Evolutionary conservation across 2,329 filamentous ascomycete genomes (phyloP).

Genomic region (Alternaria brassicicola): DNA sequence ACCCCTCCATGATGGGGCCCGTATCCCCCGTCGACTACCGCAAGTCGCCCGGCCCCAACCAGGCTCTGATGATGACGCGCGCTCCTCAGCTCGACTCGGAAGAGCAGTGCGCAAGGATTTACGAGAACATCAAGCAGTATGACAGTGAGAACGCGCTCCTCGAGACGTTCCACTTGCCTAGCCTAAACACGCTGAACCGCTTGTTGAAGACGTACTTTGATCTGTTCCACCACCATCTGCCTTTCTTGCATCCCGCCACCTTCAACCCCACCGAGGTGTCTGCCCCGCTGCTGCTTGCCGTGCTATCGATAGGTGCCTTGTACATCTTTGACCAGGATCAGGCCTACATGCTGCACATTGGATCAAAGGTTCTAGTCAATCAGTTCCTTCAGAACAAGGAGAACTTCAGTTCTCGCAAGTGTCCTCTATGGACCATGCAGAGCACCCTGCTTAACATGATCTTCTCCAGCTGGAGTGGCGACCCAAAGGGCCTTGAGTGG

Average conservation of each 20-base stretch:
- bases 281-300: slow-evolving; percentile 82
- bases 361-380: slow-evolving; percentile 95
- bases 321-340: slow-evolving; percentile 98
- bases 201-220: slow-evolving; percentile 97
- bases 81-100: slow-evolving; percentile 83
- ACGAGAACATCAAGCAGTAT: slow-evolving; percentile 82
- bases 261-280: slow-evolving; percentile 83
- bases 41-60: slow-evolving; percentile 71
- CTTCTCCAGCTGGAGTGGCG: slow-evolving; percentile 98
- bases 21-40: slow-evolving; percentile 72
- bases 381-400: slow-evolving; percentile 98
- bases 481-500: slow-evolving; percentile 97
- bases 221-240: slow-evolving; percentile 94
- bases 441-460: slow-evolving; percentile 97
- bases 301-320: slow-evolving; percentile 91
- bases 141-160: slow-evolving; percentile 84
- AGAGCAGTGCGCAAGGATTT: slow-evolving; percentile 81
- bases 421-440: slow-evolving; percentile 98
- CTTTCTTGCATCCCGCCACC: slow-evolving; percentile 91
- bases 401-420: slow-evolving; percentile 97
- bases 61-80: slow-evolving; percentile 67
- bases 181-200: slow-evolving; percentile 79
- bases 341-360: slow-evolving; percentile 95
- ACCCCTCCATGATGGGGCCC: slow-evolving; percentile 69
- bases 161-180: slow-evolving; percentile 88